phyloP scores from a whole-genome alignment of 2,329 filamentous ascomycete genomes.

The Cladophialophora bantiana region DNA sequence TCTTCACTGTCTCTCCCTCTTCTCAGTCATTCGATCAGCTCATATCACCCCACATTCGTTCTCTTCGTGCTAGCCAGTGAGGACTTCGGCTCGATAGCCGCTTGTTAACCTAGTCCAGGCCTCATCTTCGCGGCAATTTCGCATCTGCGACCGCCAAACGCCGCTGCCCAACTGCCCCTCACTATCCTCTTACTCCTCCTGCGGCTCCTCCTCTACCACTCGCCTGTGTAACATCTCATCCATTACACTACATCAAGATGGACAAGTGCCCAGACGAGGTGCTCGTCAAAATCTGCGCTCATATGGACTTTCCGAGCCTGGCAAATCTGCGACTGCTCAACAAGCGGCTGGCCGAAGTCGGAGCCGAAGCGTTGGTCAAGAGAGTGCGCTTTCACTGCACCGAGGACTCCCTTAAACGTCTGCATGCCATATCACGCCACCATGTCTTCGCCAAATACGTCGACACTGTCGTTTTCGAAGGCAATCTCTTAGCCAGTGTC shows the following conservation, averaged over 20 bases:
- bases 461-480: conserved; percentile 38
- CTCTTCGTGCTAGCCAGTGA: conserved; percentile 1
- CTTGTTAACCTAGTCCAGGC: background rate
- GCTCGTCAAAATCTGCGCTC: conserved; percentile 34
- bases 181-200: conserved; percentile 2
- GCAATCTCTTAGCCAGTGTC: conserved; percentile 34
- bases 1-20: background rate
- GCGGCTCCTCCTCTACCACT: background rate
- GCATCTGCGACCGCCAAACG: conserved; percentile 2
- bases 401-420: conserved; percentile 36
- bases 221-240: background rate
- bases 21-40: background rate
- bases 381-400: conserved; percentile 38
- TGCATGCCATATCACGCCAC: conserved; percentile 34
- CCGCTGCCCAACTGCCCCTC: conserved; percentile 10
- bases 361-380: conserved; percentile 38
- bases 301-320: conserved; percentile 33
- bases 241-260: conserved; percentile 29
- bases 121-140: background rate
- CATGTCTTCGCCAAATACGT: conserved; percentile 36
- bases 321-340: conserved; percentile 31
- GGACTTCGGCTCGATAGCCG: background rate
- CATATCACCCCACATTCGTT: conserved; percentile 9
- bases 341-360: conserved; percentile 34
- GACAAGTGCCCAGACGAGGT: conserved; percentile 38